Conservation (phyloP, 2,329 filamentous ascomycete genomes). For the Calonectria honghensis region DNA sequence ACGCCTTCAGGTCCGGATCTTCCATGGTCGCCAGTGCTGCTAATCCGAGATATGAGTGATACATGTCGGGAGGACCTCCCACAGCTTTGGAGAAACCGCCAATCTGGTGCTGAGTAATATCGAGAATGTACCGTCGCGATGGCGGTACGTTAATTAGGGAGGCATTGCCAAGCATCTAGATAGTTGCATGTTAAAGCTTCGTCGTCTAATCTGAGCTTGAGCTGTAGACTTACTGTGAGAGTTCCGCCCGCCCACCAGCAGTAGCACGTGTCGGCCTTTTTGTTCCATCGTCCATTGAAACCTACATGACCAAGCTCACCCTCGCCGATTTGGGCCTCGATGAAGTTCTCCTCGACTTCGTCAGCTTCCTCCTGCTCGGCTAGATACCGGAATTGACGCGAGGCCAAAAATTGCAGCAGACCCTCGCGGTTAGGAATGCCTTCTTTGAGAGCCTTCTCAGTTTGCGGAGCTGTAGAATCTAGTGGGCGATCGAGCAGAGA, state of each 20-base stretch:
- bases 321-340: constrained; percentile 59
- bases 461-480: constrained; percentile 50
- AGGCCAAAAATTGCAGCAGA: constrained; percentile 75
- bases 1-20: constrained; percentile 79
- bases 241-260: constrained; percentile 91
- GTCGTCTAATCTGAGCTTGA: neutral
- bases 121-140: constrained; percentile 86
- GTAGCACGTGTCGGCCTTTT: constrained; percentile 96
- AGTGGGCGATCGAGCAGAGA: constrained; percentile 81
- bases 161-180: constrained; percentile 74
- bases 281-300: constrained; percentile 94
- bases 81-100: constrained; percentile 87
- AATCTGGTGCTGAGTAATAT: constrained; percentile 90
- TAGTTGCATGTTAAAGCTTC: constrained; percentile 17
- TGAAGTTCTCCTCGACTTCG: constrained; percentile 64
- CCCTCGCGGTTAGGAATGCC: constrained; percentile 59
- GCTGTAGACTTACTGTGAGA: constrained; percentile 61
- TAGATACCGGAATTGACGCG: constrained; percentile 78
- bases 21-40: constrained; percentile 85
- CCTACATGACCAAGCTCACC: constrained; percentile 74
- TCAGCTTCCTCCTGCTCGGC: constrained; percentile 68
- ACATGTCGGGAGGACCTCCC: constrained; percentile 83
- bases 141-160: constrained; percentile 75
- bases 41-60: constrained; percentile 92
- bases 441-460: constrained; percentile 57